Base-by-base conservation (phyloP, 164 flowering plant genomes). In the Aristolochia californica region DNA sequence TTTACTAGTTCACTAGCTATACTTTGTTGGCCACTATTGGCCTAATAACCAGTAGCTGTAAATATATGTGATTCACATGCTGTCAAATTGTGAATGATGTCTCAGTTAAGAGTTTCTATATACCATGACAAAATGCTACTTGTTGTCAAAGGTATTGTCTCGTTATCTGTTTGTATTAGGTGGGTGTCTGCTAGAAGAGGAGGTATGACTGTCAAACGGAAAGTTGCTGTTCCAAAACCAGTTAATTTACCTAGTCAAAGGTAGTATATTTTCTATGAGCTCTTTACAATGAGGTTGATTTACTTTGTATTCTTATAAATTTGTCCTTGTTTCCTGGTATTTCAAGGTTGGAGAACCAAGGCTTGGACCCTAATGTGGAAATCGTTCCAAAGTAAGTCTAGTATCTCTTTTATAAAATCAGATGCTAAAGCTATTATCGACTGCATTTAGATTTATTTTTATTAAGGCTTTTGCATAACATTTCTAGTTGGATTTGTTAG, bases 371-470 rank as follows among this genome's bases (percentile, higher is more conserved):
- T 48, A 86, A 74, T 65, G 93, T 88, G 57, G 99, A 90, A 74
- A 85, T 94, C 75, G 99, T 94, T 66, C 99, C 99, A 81, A 90
- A 90, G 99, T 90, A 62, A 88, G 96, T 77, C 38, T 21, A 28
- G 57, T 57, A 12, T 18, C n/a, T 48, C 54, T 5, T 50, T 23
- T 5, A 14, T 50, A 50, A 10, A 23, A 50, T 50, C 1, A 3
- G 13, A 16, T 50, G 23, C 13, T 7, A 34, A 34, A 34, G 40
- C 9, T 28, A 22, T 50, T 50, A 7, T 23, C 12, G 15, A 13
- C 15, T 50, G 14, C 23, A 16, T 23, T 1, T 50, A 34, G 40
- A 8, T 34, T 2, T 34, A 8, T 34, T 34, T 7, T 5, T 34
- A 34, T 1, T 5, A 34, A 34, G 10, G 40, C 40, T 34, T 34